Base-by-base conservation (phyloP, 768 basidiomycete genomes). In the Mycena galericulata region DNA sequence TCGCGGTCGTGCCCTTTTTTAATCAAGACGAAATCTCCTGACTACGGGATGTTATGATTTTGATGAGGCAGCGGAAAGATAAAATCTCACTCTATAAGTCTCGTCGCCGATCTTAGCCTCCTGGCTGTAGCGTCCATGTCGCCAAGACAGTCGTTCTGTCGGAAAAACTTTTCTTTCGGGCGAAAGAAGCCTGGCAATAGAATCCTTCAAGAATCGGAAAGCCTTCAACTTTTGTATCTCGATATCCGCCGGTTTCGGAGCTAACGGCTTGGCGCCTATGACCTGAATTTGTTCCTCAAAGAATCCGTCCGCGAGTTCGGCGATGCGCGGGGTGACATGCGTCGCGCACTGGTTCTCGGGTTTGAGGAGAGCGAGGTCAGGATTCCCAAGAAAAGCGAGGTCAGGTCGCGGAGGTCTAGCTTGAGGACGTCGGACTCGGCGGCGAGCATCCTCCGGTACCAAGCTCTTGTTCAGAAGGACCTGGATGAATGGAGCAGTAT, bases 321-420 rank as follows among this genome's bases (percentile, higher is more conserved):
- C 84, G 47, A 94, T 88, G 22, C 82, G 80, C 0, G 88, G 87
- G 0, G 92, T 93, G 10, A 94, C 90, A 51, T 87, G 86, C 0
- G 91, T 92, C 6, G 80, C 78, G 20, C 77, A 84, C 70, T 88
- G 87, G 32, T 85, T 84, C 68, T 88, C 87, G 0, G 83, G 75
- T 26, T 82, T 86, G 20, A 93, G 80, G 2, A 91, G 87, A 2
- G 83, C 85, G 5, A 86, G 70, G 71, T 94, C 92, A 7, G 82
- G 78, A 70, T 89, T 87, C 0, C 84, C 84, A 0, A 78, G 53
- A 5, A 79, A 68, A 2, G 74, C 65, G 34, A 68, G 73, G 30
- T 72, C 72, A 2, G 36, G 57, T 4, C 73, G 75, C 45, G 68
- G 72, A 5, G 30, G 1, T 5, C 47, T 61, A 18, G 24, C 26